Conservation (phyloP, 495 filamentous ascomycete genomes). For the Penicillium salamii region DNA sequence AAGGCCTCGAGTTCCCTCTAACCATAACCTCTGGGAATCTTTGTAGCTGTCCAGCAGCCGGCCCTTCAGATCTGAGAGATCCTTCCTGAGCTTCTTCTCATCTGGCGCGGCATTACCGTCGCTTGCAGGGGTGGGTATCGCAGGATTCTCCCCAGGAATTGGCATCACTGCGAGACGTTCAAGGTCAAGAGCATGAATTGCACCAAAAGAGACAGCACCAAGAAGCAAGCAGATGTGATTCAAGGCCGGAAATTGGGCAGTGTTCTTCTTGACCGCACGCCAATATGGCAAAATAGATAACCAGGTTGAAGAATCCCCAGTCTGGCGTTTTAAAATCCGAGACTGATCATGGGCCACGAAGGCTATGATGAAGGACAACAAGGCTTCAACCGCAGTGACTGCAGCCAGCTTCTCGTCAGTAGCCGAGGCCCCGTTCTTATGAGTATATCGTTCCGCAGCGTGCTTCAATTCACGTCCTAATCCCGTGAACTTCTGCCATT, state of each 20-base stretch:
- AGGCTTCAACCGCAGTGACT: constrained; percentile 45
- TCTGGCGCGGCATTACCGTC: constrained; percentile 35
- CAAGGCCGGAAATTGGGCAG: constrained; percentile 35
- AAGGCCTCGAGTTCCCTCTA: constrained; percentile 41
- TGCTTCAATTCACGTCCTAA: constrained; percentile 51
- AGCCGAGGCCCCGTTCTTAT: constrained; percentile 26
- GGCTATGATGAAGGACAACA: constrained; percentile 48
- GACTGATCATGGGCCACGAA: constrained; percentile 47
- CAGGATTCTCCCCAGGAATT: constrained; percentile 38
- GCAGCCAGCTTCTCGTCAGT: constrained; percentile 41
- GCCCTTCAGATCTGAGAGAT: constrained; percentile 39
- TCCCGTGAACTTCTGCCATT: constrained; percentile 40
- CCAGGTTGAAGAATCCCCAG: constrained; percentile 45
- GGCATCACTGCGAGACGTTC: constrained; percentile 42
- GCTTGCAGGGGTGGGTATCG: constrained; percentile 37
- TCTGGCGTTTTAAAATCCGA: constrained; percentile 30
- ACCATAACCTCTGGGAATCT: constrained; percentile 44
- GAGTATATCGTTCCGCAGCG: constrained; percentile 39
- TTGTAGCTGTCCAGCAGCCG: constrained; percentile 40
- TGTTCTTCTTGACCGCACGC: constrained; percentile 40
- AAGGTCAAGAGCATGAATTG: constrained; percentile 44
- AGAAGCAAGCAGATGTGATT: constrained; percentile 43
- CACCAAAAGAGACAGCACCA: constrained; percentile 46
- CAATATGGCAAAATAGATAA: constrained; percentile 49
- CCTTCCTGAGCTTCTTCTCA: constrained; percentile 34